Conservation (phyloP, 352 stramenopile genomes). For the Phytopythium vexans region DNA sequence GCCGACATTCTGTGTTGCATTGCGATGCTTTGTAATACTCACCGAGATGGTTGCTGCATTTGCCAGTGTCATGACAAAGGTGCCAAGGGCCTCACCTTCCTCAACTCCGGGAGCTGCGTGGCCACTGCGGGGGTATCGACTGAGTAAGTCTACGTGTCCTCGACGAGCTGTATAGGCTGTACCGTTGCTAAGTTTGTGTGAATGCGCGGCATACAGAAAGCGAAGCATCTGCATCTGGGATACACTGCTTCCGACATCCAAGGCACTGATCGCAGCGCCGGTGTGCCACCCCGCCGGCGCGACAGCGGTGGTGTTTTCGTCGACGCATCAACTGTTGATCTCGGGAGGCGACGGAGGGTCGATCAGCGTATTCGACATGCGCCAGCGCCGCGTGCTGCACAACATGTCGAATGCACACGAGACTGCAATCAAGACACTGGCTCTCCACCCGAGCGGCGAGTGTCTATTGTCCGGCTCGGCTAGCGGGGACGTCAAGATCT, state of each 20-base stretch:
- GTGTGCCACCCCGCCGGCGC: constrained; percentile 74
- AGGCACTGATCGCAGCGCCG: constrained; percentile 65
- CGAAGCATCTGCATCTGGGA: constrained; percentile 85
- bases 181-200: not conserved
- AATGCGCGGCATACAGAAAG: constrained; percentile 37
- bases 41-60: constrained; percentile 1
- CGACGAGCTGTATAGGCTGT: not conserved
- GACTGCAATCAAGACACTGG: constrained; percentile 80
- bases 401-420: constrained; percentile 83
- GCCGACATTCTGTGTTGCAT: constrained; percentile 1
- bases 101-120: constrained; percentile 77
- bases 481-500: constrained; percentile 86
- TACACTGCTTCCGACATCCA: constrained; percentile 66
- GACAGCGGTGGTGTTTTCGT: constrained; percentile 74
- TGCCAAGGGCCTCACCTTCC: constrained; percentile 69
- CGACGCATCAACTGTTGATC: constrained; percentile 77
- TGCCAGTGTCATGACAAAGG: constrained; percentile 81
- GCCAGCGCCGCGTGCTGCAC: constrained; percentile 82
- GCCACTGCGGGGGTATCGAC: constrained; percentile 72
- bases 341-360: constrained; percentile 74
- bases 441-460: constrained; percentile 70
- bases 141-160: constrained; percentile 39
- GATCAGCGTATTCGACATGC: constrained; percentile 85
- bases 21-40: not conserved
- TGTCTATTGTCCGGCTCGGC: constrained; percentile 83